phyloP scores from a whole-genome alignment of 305 asterid species.

The Fraxinus velutina region DNA sequence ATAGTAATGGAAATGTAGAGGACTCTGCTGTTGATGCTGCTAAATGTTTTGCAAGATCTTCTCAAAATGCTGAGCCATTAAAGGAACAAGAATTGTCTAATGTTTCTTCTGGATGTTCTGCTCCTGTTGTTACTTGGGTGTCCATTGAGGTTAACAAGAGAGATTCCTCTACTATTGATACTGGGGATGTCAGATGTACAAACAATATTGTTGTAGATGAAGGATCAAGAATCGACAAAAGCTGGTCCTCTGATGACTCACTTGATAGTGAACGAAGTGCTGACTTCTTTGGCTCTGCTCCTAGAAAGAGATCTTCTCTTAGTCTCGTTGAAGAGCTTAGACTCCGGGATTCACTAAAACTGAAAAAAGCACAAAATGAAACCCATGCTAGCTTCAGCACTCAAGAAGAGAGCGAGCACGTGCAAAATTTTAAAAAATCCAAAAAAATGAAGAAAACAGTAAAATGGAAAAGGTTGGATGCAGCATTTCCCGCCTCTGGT shows the following conservation, averaged over 20 bases:
- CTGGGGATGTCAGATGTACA: slow-evolving; percentile 28
- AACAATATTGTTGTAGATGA: slow-evolving; percentile 42
- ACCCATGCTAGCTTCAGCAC: slow-evolving; percentile 33
- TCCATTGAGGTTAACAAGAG: slow-evolving; percentile 43
- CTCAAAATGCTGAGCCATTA: slow-evolving; percentile 28
- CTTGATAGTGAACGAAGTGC: slow-evolving; percentile 39
- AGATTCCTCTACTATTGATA: slow-evolving; percentile 37
- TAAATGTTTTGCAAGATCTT: slow-evolving; percentile 34
- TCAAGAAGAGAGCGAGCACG: slow-evolving; percentile 31
- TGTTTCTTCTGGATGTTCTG: slow-evolving; percentile 53
- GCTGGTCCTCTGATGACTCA: slow-evolving; percentile 52
- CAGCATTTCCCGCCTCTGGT: slow-evolving; percentile 31
- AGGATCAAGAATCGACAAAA: slow-evolving; percentile 49
- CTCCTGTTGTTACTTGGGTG: slow-evolving; percentile 49
- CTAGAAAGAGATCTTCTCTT: slow-evolving; percentile 33
- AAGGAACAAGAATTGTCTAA: slow-evolving; percentile 45
- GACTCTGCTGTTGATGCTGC: slow-evolving; percentile 32
- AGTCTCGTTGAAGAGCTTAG: slow-evolving; percentile 50
- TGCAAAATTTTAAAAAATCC: slow-evolving; percentile 31
- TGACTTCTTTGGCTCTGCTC: slow-evolving; percentile 36
- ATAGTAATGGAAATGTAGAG: slow-evolving; percentile 19
- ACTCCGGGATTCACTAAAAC: slow-evolving; percentile 32
- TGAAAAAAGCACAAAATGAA: slow-evolving; percentile 26
- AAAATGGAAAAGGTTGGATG: slow-evolving; percentile 44
- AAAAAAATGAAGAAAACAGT: slow-evolving; percentile 36